phyloP scores from a whole-genome alignment of 495 filamentous ascomycete genomes.

The Extremus antarcticus region DNA sequence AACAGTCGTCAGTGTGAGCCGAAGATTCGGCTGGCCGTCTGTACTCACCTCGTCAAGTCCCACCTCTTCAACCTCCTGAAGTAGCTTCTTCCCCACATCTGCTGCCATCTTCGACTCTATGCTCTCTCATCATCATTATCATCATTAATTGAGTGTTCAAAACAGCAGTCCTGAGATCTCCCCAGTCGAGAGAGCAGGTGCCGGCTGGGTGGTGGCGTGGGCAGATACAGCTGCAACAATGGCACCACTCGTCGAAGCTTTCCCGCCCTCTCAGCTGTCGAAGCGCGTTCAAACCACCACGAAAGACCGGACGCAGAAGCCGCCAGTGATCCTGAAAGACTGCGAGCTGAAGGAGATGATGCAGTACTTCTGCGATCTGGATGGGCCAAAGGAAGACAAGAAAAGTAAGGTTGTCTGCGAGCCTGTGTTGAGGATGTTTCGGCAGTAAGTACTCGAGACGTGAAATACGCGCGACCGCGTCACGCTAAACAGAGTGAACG shows the following conservation, averaged over 20 bases:
- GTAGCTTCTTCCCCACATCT: constrained; percentile 48
- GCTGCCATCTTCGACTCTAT: constrained; percentile 32
- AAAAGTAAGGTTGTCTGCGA: constrained; percentile 55
- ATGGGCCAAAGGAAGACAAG: constrained; percentile 37
- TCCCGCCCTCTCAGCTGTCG: constrained; percentile 43
- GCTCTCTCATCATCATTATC: constrained; percentile 2
- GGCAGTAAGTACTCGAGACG: constrained; percentile 56
- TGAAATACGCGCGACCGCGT: too few species aligned
- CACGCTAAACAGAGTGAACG: constrained; percentile 1
- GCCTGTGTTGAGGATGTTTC: constrained; percentile 67
- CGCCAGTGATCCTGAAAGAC: constrained; percentile 46
- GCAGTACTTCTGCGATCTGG: constrained; percentile 69
- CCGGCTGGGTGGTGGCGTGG: too few species aligned
- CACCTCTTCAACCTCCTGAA: constrained; percentile 54
- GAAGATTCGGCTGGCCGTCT: neutral
- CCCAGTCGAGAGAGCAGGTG: neutral
- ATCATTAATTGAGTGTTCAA: neutral
- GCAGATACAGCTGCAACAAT: constrained; percentile 29
- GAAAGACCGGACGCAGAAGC: constrained; percentile 41
- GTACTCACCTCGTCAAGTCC: constrained; percentile 46
- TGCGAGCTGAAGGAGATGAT: constrained; percentile 69
- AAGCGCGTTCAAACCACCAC: constrained; percentile 37
- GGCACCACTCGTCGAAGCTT: constrained; percentile 48
- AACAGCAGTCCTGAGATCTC: neutral
- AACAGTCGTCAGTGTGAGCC: neutral